Base-by-base conservation (phyloP, 1,284 basidiomycete genomes). In the Agaricales sp. region DNA sequence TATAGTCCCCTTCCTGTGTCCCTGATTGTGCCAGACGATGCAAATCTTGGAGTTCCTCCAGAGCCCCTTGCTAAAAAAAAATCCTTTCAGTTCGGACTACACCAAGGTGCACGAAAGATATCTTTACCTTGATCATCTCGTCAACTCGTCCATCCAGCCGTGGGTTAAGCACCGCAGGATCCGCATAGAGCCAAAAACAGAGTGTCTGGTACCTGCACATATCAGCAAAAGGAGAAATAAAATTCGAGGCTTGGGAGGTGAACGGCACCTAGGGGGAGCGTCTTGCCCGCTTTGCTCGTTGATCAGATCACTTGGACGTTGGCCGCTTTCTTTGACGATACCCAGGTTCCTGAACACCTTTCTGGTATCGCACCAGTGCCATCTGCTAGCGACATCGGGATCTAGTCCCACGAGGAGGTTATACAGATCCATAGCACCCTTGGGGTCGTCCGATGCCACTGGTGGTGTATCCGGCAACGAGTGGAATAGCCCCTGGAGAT, bases 341-440 rank as follows among this genome's bases (percentile, higher is more conserved):
- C 80, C 75, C 1, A 99, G 65, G 53, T 79, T 88, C 21, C 94
- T 76, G 19, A 89, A 64, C 1, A 97, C 86, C 63, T 98, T 99
- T 16, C 96, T 74, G 0, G 88, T 83, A 59, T 99, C 96, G 53
- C 75, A 78, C 90, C 92, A 96, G 63, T 99, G 96, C 95, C 96
- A 99, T 53, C 93, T 72, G 13, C 69, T 70, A 0, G 90, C 91
- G 51, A 93, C 82, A 0, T 63, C 59, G 0, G 82, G 82, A 60
- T 99, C 96, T 3, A 99, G 68, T 0, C 68, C 63, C 2, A 72
- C 63, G 2, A 99, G 67, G 2, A 97, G 68, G 4, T 65, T 67
- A 65, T 94, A 80, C 3, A 97, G 64, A 20, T 67, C 61, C 48
- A 78, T 71, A 0, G 86, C 78, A 3, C 68, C 65, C 2, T 76